A percentile compares a stretch with the other conserved stretches of the same genome.
phyloP scores from a whole-genome alignment of 140 eudicot species.

The Stevia rebaudiana region DNA sequence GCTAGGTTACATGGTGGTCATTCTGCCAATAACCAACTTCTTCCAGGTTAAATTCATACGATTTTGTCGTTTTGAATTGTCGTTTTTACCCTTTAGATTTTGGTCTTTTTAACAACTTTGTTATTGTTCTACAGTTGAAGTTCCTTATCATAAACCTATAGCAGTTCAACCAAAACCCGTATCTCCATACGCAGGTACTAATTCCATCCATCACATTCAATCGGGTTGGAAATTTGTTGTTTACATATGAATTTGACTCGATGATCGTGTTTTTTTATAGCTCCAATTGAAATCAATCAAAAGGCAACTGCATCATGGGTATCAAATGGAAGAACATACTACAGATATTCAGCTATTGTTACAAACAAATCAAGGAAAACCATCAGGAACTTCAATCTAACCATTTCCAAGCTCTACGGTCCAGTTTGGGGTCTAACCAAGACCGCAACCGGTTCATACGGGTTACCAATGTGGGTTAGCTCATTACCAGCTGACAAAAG shows the following conservation, averaged over 20 bases:
- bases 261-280: background rate
- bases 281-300: conserved; percentile 45
- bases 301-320: conserved; percentile 73
- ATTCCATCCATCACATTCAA: background rate
- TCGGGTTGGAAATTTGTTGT: background rate
- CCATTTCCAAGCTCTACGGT: conserved; percentile 70
- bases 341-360: conserved; percentile 61
- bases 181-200: conserved; percentile 46
- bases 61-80: background rate
- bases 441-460: conserved; percentile 43
- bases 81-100: background rate
- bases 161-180: conserved; percentile 31
- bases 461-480: conserved; percentile 61
- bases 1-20: conserved; percentile 68
- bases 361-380: conserved; percentile 78
- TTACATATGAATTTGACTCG: background rate
- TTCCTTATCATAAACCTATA: conserved; percentile 46
- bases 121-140: conserved; percentile 41
- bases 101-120: background rate
- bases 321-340: conserved; percentile 59
- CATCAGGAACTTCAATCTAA: conserved; percentile 55
- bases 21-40: conserved; percentile 59
- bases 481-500: conserved; percentile 65
- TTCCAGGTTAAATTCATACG: conserved; percentile 49
- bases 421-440: conserved; percentile 89